Evolutionary conservation across 2,329 filamentous ascomycete genomes (phyloP), one percentile per base, ranked within the genome.

Genomic region (Aureobasidium sp.): DNA sequence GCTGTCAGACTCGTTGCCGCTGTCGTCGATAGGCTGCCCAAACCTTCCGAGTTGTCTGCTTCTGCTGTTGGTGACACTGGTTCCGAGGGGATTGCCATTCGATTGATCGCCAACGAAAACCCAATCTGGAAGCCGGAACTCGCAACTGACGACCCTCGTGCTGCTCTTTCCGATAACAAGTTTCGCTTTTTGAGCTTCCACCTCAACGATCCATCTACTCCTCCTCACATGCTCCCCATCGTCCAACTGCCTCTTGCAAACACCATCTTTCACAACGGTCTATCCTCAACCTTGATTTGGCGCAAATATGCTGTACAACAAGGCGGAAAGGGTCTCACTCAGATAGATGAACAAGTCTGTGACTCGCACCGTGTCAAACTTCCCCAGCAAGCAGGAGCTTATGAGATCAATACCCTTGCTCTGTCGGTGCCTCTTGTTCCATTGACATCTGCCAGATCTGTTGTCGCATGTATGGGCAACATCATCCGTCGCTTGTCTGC

Each of bases 221-320:
- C 44, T 10, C 5, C 42, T 11, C 14, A 57, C 39, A 39, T 49
- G 58, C 34, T 29, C 9, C 54, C 45, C 44, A 62, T 39, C 47
- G n/a, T 72, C 3, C 71, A 74, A 62, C 42, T 92, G 2, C 89
- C 89, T 2, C 76, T 94, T 30, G 86, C 90, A 44, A 90, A 91
- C 68, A 95, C 90, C 0, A 76, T 91, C 7, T 94, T 94, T 69
- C 82, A 85, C 42, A 93, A 86, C 63, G 87, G 85, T 49, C 78
- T 77, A 30, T 76, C 77, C 1, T 85, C 85, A 2, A 88, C 85
- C 1, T 73, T 90, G 8, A 69, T 68, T 27, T 64, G 45, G 30
- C 55, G 55, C 34, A 59, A 45, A n/a, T 59, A 59, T 34, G 25
- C 44, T 30, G 21, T 59, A 3, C 27, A 39, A n/a, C 21, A 32